These are phyloP conservation scores for Aspergillus coremiiformis DNA, from an alignment of 495 filamentous ascomycete species.

Conservation along the genomic window DNA sequence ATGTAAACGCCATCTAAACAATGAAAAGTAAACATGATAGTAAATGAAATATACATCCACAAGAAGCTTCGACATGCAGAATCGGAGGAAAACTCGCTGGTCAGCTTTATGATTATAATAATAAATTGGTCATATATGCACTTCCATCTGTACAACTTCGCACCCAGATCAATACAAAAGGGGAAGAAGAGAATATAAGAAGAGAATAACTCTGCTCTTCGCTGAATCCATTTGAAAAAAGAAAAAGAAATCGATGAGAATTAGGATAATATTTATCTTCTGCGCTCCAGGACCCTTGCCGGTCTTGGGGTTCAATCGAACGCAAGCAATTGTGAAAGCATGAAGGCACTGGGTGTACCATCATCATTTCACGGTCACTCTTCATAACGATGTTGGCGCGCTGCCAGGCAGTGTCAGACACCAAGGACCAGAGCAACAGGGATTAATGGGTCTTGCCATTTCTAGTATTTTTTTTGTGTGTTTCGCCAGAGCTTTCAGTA, in stretches of 20 bases:
- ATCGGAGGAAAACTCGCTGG: not conserved
- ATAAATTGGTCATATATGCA: conserved; percentile 14
- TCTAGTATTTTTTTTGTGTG: not conserved
- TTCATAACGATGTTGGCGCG: not conserved
- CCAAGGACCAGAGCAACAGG: not conserved
- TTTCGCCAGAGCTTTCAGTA: not conserved
- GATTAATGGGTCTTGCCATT: not conserved
- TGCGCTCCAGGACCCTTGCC: not conserved
- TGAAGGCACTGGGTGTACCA: not conserved
- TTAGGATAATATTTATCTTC: not conserved
- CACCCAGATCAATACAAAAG: conserved; percentile 5
- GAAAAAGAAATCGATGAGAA: conserved; percentile 20
- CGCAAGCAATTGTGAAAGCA: not conserved
- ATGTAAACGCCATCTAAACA: conserved; percentile 17
- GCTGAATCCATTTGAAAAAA: conserved; percentile 23
- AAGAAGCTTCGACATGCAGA: conserved; percentile 8
- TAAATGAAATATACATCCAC: conserved; percentile 7
- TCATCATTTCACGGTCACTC: not conserved
- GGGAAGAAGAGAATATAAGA: conserved; percentile 1
- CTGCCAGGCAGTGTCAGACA: not conserved
- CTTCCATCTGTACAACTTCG: conserved; percentile 22
- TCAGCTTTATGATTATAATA: conserved; percentile 1
- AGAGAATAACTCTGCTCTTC: conserved; percentile 6
- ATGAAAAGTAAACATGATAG: not conserved
- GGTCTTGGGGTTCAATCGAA: not conserved